Conservation (phyloP, 345 rosid genomes). For the Laguncularia racemosa region DNA sequence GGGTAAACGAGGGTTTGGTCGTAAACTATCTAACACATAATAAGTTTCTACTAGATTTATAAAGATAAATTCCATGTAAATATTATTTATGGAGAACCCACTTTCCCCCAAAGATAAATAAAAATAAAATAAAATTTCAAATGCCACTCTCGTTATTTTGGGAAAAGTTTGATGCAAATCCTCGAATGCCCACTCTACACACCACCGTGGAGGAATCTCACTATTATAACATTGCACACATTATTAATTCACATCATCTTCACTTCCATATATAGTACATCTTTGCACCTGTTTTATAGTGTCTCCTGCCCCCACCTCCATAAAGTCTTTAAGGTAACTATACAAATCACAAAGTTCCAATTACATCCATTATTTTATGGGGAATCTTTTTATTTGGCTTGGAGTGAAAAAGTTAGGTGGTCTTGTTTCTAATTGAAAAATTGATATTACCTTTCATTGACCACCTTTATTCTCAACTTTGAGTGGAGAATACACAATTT, state of each 20-base stretch:
- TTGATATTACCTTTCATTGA: not conserved
- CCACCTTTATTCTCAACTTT: conserved; percentile 1
- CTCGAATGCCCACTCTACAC: conserved; percentile 9
- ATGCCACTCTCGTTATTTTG: too few species aligned
- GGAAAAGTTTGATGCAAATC: not conserved
- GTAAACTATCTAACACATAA: too few species aligned
- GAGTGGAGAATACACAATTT: not conserved
- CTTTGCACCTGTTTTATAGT: not conserved
- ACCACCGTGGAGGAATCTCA: conserved; percentile 6
- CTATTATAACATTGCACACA: too few species aligned
- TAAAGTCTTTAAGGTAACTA: too few species aligned
- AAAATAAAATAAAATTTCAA: too few species aligned
- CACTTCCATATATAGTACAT: conserved; percentile 10
- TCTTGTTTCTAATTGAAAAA: conserved; percentile 16
- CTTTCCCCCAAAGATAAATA: not conserved
- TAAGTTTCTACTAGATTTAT: too few species aligned
- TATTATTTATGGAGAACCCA: not conserved
- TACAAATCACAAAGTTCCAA: too few species aligned
- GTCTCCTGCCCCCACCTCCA: conserved; percentile 4
- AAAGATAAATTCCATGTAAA: too few species aligned
- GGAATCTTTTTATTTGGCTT: too few species aligned
- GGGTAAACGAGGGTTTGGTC: too few species aligned
- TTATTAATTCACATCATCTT: not conserved
- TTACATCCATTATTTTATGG: too few species aligned
- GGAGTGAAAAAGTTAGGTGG: too few species aligned